Percentiles rank a stretch among this genome's conserved stretches.
These are phyloP conservation scores for Cladosporium velox DNA, from an alignment of 2,329 filamentous ascomycete genomes.

Conservation along the genomic window DNA sequence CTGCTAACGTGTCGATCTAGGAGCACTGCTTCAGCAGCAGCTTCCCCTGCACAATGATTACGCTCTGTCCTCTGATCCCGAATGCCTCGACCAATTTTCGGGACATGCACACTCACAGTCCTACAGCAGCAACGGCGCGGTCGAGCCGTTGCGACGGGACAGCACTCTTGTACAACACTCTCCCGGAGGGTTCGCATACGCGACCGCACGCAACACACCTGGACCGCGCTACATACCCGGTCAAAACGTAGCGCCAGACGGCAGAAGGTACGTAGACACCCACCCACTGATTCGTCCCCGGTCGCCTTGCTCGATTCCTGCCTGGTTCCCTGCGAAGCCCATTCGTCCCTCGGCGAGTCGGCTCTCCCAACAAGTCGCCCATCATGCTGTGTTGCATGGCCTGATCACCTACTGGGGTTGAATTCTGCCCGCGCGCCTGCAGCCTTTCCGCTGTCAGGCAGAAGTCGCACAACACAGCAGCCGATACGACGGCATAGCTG, in stretches of 20 bases:
- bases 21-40: slow-evolving; percentile 48
- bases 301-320: slow-evolving; percentile 10
- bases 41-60: slow-evolving; percentile 46
- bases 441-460: slow-evolving; percentile 24
- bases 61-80: slow-evolving; percentile 46
- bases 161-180: slow-evolving; percentile 50
- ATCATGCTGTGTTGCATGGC: slow-evolving; percentile 17
- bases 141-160: slow-evolving; percentile 55
- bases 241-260: slow-evolving; percentile 54
- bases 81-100: slow-evolving; percentile 49
- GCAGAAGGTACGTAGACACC: slow-evolving; percentile 53
- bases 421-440: slow-evolving; percentile 15
- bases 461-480: slow-evolving; percentile 24
- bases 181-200: slow-evolving; percentile 47
- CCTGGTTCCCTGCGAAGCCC: slow-evolving; percentile 32
- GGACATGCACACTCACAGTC: slow-evolving; percentile 49
- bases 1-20: slow-evolving; percentile 46
- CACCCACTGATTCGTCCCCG: slow-evolving; percentile 4
- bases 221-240: slow-evolving; percentile 53
- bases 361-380: slow-evolving; percentile 11
- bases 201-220: slow-evolving; percentile 46
- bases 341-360: slow-evolving; percentile 7
- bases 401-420: slow-evolving; percentile 16
- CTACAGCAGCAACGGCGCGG: slow-evolving; percentile 44
- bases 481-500: slow-evolving; percentile 7